These are phyloP conservation scores for Cucumis variabilis DNA, from an alignment of 331 rosid genomes.

Conservation along the genomic window DNA sequence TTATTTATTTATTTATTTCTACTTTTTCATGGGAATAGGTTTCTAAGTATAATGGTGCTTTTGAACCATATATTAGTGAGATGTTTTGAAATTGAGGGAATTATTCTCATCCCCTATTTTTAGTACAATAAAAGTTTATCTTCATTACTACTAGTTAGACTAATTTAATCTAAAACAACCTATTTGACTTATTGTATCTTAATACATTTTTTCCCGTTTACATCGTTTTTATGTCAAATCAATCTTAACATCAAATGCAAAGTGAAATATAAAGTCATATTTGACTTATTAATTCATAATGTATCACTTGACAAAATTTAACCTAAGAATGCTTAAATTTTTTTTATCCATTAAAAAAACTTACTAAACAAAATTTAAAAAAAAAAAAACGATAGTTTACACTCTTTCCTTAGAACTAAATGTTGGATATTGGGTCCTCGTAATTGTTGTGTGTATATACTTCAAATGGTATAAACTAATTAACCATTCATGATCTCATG, in stretches of 20 bases:
- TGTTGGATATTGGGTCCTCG: too few species aligned
- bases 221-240: not conserved
- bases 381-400: too few species aligned
- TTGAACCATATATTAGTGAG: not conserved
- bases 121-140: not conserved
- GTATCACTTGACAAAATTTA: not conserved
- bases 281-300: not conserved
- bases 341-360: too few species aligned
- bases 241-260: not conserved
- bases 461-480: not conserved
- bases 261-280: not conserved
- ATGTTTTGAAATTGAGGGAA: not conserved
- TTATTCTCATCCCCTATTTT: not conserved
- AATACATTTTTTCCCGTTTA: not conserved
- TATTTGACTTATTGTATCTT: not conserved
- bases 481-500: not conserved
- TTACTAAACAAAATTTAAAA: too few species aligned
- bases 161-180: not conserved
- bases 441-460: too few species aligned
- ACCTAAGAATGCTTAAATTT: not conserved
- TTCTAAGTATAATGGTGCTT: not conserved
- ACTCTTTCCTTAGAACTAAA: too few species aligned
- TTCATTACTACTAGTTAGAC: not conserved
- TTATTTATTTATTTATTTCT: not conserved
- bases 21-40: not conserved